These are phyloP conservation scores for Fusarium tuaranense DNA, from an alignment of 2,329 filamentous ascomycete species.

Conservation along the genomic window DNA sequence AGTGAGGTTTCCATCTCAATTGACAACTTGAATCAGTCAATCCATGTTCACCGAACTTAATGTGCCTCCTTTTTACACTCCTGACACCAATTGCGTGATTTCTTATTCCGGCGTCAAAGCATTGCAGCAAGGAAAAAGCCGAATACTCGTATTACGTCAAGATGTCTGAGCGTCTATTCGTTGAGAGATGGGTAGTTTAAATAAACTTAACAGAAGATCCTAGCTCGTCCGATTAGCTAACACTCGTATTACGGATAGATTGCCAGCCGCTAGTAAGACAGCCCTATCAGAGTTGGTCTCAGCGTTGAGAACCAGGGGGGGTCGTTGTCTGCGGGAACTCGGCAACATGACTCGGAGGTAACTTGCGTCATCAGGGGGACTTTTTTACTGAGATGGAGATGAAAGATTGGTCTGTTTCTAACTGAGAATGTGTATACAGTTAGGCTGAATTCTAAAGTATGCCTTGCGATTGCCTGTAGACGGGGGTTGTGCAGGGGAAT, in stretches of 20 bases:
- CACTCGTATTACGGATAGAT: background rate
- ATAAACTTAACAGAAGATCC: background rate
- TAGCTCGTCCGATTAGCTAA: background rate
- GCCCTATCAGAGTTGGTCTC: background rate
- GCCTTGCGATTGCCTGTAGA: background rate
- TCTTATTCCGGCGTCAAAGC: background rate
- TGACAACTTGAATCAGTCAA: background rate
- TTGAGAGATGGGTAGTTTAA: background rate
- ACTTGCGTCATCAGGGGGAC: background rate
- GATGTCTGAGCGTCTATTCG: background rate
- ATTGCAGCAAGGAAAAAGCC: background rate
- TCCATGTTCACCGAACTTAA: background rate
- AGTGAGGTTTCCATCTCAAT: background rate
- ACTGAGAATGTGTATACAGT: background rate
- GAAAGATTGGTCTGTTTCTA: too few species aligned
- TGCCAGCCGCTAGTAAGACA: background rate
- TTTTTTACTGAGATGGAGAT: background rate
- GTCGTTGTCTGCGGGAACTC: background rate
- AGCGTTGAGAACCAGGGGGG: background rate
- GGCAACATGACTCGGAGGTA: background rate
- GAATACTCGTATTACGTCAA: background rate
- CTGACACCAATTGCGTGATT: background rate
- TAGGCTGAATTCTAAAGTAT: background rate
- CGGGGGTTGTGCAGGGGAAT: background rate
- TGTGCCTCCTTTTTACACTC: background rate